Evolutionary conservation across 2,329 filamentous ascomycete genomes (phyloP), one percentile per base, ranked within the genome.

Genomic region (Penicillium aurantiogriseum): DNA sequence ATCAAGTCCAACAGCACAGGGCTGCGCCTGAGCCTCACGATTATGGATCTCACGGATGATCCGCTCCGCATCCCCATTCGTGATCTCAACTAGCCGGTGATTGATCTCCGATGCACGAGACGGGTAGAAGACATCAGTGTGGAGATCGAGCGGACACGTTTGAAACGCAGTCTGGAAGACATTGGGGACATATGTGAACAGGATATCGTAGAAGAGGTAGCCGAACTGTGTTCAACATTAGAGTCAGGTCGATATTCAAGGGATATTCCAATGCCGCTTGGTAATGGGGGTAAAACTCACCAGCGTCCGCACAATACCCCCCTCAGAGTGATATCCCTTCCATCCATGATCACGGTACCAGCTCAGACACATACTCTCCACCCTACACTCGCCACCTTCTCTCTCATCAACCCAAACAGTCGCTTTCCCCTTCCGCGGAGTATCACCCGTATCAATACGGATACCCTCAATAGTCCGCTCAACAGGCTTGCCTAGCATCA

Each of bases 81-180:
- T 87, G 65, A 99, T 92, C 66, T 92, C 88, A 4, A 90, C 91
- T 2, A 97, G 81, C 1, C 92, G 86, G 61, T 87, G 86, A 70
- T 96, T 95, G 71, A 97, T 94, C 76, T 96, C 92, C 4, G 88
- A 91, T 36, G 89, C 86, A n/a, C 94, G 85, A 1, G 88, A 86
- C 0, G 90, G 85, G 70, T 91, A 97, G 77, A 99, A 99, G 3
- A 89, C 87, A 71, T 99, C 94, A 0, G 92, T 96, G 71, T 95
- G 89, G 6, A 99, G 79, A 72, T 99, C 94, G 4, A 99, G 79
- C 1, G 94, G 94, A 69, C 91, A 96, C 0, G 91, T 96, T 75
- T 99, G 94, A 71, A 91, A 99, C 1, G 89, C 85, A 6, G 94
- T 99, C 72, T 97, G 93, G 74, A 99, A 99, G 54, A 99, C 93